Evolutionary conservation across 2,329 filamentous ascomycete genomes (phyloP).

Genomic region (Diaporthe ampelina): DNA sequence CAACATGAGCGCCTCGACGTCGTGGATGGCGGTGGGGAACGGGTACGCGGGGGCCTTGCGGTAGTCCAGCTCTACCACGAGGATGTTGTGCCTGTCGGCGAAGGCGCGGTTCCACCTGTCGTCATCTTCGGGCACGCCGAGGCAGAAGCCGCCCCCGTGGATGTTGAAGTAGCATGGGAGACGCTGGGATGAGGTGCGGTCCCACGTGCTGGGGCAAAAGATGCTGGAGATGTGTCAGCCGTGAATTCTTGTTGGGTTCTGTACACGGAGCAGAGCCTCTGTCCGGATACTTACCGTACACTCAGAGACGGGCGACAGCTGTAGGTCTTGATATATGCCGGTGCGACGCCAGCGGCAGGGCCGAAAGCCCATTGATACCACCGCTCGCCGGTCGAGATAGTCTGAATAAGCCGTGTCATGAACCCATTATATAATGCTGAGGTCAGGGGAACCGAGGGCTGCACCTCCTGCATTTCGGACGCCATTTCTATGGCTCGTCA

Average conservation of each 20-base stretch:
- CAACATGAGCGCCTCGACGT: conserved; percentile 6
- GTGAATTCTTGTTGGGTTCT: neutral
- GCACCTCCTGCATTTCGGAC: neutral
- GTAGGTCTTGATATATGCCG: neutral
- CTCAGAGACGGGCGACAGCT: neutral
- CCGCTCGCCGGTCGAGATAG: neutral
- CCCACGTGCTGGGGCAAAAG: neutral
- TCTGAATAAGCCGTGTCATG: neutral
- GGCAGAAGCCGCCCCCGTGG: conserved; percentile 6
- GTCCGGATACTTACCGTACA: neutral
- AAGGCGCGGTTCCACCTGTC: neutral
- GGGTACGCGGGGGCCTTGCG: neutral
- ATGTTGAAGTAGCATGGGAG: conserved; percentile 19
- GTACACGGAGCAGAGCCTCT: neutral
- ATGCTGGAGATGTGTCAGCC: neutral
- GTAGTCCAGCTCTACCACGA: neutral
- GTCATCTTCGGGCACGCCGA: neutral
- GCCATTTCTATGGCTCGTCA: neutral
- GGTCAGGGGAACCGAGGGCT: neutral
- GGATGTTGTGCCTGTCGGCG: neutral
- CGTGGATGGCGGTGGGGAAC: neutral
- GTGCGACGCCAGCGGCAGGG: neutral
- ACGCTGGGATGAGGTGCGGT: neutral
- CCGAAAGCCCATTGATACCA: neutral
- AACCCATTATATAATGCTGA: neutral